phyloP scores from a whole-genome alignment of 805 yeast genomes.

The Kodamaea neixiangensis region DNA sequence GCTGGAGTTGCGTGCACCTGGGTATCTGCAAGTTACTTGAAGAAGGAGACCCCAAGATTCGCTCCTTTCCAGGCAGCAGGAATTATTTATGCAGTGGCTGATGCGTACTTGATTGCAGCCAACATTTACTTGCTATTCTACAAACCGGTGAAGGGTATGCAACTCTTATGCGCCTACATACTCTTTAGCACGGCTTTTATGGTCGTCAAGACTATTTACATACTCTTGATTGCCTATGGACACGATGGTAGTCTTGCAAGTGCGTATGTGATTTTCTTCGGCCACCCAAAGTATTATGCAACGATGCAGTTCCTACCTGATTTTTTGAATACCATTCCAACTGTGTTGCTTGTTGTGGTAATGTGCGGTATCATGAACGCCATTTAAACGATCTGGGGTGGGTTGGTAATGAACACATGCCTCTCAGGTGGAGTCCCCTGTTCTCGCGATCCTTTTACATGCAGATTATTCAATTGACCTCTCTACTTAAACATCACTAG shows the following conservation, averaged over 20 bases:
- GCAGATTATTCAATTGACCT: no score
- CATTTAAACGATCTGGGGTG: no score
- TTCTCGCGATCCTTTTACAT: no score
- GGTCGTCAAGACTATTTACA: background rate
- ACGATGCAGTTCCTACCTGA: background rate
- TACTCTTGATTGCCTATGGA: background rate
- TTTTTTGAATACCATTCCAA: no score
- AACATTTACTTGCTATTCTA: no score
- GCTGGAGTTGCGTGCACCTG: background rate
- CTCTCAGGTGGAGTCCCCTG: no score
- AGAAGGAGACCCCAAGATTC: background rate
- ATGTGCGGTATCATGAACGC: no score
- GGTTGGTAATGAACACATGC: no score
- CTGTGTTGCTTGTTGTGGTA: no score
- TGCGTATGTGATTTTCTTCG: background rate
- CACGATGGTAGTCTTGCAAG: background rate
- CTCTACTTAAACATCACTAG: no score
- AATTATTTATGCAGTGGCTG: background rate
- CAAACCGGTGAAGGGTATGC: background rate
- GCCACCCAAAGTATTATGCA: background rate
- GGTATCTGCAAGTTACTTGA: background rate
- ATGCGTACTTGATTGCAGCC: background rate
- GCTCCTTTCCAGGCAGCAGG: background rate
- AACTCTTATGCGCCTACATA: background rate
- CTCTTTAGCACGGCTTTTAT: background rate